Percentiles rank a stretch among this genome's conserved stretches.
phyloP scores from a whole-genome alignment of 805 yeast genomes.

The Metschnikowia arizonensis region DNA sequence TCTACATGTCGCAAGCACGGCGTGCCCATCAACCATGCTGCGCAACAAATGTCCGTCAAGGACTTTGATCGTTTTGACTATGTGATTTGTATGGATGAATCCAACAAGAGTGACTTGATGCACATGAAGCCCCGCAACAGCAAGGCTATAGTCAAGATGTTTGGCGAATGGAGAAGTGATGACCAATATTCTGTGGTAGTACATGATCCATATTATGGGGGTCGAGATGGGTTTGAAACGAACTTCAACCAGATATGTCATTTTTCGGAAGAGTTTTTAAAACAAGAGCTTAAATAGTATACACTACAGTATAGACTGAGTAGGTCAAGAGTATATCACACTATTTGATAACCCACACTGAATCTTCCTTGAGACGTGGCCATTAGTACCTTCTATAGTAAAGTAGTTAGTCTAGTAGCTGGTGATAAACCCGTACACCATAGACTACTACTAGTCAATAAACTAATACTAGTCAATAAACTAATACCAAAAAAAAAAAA shows the following conservation, averaged over 20 bases:
- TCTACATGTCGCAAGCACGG: slow-evolving; percentile 65
- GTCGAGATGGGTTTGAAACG: slow-evolving; percentile 72
- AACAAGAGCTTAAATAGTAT: slow-evolving; percentile 46
- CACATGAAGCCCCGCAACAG: slow-evolving; percentile 50
- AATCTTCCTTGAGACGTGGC: too few species aligned
- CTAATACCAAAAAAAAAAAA: too few species aligned
- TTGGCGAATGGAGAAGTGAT: slow-evolving; percentile 78
- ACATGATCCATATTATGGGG: slow-evolving; percentile 93
- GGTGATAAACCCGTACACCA: too few species aligned
- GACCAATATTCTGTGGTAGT: slow-evolving; percentile 51
- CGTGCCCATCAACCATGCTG: slow-evolving; percentile 69
- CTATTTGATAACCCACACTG: too few species aligned
- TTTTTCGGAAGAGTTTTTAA: slow-evolving; percentile 68
- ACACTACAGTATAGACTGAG: too few species aligned
- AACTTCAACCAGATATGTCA: slow-evolving; percentile 72
- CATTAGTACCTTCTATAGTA: too few species aligned
- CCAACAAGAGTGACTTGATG: slow-evolving; percentile 49
- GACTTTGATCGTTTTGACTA: slow-evolving; percentile 63
- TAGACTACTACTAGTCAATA: too few species aligned
- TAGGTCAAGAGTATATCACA: too few species aligned
- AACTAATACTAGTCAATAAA: too few species aligned
- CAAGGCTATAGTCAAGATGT: slow-evolving; percentile 51
- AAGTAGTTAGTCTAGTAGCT: too few species aligned
- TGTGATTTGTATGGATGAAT: slow-evolving; percentile 67
- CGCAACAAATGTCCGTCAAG: slow-evolving; percentile 57